phyloP scores from a whole-genome alignment of 2,329 filamentous ascomycete genomes.

The Epicoccum nigrum region DNA sequence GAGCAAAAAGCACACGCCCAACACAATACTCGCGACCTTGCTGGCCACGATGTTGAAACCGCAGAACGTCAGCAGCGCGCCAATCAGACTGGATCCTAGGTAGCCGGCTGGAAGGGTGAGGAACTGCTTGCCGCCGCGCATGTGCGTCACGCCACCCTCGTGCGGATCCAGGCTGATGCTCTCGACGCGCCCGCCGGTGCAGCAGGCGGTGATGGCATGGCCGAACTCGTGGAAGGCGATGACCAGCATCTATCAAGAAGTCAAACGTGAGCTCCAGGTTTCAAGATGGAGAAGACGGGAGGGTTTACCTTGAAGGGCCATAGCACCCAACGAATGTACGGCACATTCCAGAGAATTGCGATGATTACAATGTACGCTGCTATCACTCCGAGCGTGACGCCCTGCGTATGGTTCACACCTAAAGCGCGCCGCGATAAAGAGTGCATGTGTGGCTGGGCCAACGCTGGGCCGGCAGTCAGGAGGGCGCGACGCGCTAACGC shows the following conservation, averaged over 20 bases:
- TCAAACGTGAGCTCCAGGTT: too few relatives aligned
- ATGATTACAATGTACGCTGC: constrained; percentile 74
- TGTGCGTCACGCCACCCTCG: constrained; percentile 79
- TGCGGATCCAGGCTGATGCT: constrained; percentile 76
- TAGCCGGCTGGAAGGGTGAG: constrained; percentile 80
- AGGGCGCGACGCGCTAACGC: constrained; percentile 37
- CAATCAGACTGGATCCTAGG: constrained; percentile 76
- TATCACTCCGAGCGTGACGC: constrained; percentile 73
- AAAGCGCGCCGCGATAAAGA: constrained; percentile 60
- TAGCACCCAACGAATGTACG: constrained; percentile 73
- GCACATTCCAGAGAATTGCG: constrained; percentile 78
- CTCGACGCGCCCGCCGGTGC: constrained; percentile 75
- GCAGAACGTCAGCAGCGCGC: constrained; percentile 77
- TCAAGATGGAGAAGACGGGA: background rate
- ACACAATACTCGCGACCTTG: constrained; percentile 76
- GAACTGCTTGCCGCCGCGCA: constrained; percentile 72
- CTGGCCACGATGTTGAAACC: constrained; percentile 82
- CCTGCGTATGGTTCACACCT: constrained; percentile 70
- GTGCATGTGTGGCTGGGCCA: constrained; percentile 47
- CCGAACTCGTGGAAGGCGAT: constrained; percentile 84
- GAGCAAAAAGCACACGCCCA: constrained; percentile 77
- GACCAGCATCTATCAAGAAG: constrained; percentile 72
- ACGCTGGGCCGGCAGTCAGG: constrained; percentile 34
- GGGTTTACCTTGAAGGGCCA: constrained; percentile 77
- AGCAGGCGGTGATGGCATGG: constrained; percentile 73